Evolutionary conservation across 371 early-diverging fungal species (phyloP).

Genomic region (Apophysomyces trapeziformis): DNA sequence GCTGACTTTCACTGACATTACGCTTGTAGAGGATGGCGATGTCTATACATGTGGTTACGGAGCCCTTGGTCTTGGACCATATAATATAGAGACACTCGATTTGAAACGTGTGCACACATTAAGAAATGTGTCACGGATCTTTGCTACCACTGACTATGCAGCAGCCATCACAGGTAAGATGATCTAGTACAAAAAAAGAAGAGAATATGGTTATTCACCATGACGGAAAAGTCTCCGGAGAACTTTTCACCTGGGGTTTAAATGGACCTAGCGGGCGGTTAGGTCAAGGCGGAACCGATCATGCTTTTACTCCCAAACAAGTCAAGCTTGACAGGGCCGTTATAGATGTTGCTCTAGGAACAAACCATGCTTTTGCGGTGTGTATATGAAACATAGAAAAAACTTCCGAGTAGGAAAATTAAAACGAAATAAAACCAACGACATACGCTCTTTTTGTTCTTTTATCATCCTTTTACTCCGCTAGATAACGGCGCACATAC

Average conservation of each 20-base stretch:
- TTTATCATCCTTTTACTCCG: not conserved
- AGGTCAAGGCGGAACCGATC: conserved; percentile 52
- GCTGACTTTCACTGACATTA: not conserved
- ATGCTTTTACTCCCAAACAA: conserved; percentile 50
- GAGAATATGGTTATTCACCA: not conserved
- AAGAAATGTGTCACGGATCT: conserved; percentile 39
- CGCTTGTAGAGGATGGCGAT: conserved; percentile 46
- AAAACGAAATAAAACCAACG: not conserved
- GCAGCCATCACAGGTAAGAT: conserved; percentile 60
- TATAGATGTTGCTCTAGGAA: conserved; percentile 53
- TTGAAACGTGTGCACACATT: conserved; percentile 42
- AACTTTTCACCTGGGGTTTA: conserved; percentile 64
- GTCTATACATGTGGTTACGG: conserved; percentile 80
- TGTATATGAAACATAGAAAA: conserved; percentile 23
- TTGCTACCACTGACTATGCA: conserved; percentile 66
- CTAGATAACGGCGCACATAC: no score
- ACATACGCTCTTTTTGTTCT: not conserved
- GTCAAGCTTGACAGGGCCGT: conserved; percentile 43
- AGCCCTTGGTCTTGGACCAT: conserved; percentile 65
- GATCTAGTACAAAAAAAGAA: not conserved
- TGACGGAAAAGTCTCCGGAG: conserved; percentile 40
- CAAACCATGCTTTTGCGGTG: conserved; percentile 52
- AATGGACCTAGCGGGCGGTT: conserved; percentile 58
- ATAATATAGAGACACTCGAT: conserved; percentile 50
- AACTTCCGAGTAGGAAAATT: conserved; percentile 10